Conservation (phyloP, 768 basidiomycete species). For the Trametes elegans region DNA sequence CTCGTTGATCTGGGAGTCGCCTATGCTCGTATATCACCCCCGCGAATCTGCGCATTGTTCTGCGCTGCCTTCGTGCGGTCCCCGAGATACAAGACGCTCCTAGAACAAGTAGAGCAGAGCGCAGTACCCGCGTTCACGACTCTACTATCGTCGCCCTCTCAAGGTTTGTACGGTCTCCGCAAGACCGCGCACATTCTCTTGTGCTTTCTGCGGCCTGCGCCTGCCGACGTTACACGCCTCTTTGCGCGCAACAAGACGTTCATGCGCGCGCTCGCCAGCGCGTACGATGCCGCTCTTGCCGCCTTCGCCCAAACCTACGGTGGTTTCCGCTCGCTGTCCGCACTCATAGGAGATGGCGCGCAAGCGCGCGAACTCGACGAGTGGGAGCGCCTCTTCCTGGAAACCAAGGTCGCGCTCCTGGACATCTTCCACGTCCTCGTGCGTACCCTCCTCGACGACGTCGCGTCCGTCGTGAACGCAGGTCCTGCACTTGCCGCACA, state of each 20-base stretch:
- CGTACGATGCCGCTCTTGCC: constrained; percentile 59
- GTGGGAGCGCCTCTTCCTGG: constrained; percentile 71
- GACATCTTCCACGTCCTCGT: constrained; percentile 67
- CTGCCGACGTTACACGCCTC: constrained; percentile 45
- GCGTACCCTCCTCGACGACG: constrained; percentile 43
- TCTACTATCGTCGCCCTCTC: constrained; percentile 41
- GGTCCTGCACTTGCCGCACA: constrained; percentile 44
- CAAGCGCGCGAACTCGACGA: constrained; percentile 41
- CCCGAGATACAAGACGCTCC: constrained; percentile 32
- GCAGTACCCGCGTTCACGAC: constrained; percentile 56
- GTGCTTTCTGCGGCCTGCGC: constrained; percentile 51
- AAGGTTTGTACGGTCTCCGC: constrained; percentile 62
- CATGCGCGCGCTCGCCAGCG: constrained; percentile 51
- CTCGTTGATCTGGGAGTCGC: constrained; percentile 64
- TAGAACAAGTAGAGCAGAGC: constrained; percentile 37
- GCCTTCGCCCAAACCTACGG: constrained; percentile 61
- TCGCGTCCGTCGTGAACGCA: constrained; percentile 36
- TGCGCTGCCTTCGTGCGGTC: constrained; percentile 34
- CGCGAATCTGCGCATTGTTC: constrained; percentile 47
- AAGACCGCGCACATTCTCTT: constrained; percentile 59
- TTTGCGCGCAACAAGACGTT: constrained; percentile 56
- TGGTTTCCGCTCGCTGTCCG: constrained; percentile 37
- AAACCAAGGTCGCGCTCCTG: constrained; percentile 69
- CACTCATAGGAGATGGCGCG: constrained; percentile 20
- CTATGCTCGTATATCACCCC: constrained; percentile 44